Evolutionary conservation across 805 yeast genomes (phyloP).

Genomic region (Blastobotrys robertii): DNA sequence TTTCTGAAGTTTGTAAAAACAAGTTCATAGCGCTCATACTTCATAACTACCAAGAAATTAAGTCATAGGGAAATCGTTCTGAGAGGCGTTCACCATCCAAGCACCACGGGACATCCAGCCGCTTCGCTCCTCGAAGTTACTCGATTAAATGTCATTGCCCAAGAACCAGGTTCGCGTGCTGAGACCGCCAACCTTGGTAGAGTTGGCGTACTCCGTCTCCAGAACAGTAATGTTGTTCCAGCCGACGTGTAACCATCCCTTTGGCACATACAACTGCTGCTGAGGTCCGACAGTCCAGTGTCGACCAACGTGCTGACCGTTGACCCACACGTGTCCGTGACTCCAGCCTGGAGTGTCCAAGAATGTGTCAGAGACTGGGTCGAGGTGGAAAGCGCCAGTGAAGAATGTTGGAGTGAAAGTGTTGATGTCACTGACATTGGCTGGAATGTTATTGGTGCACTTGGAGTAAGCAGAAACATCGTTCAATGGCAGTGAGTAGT

Average conservation of each 20-base stretch:
- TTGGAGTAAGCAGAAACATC: not conserved
- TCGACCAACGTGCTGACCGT: constrained; percentile 3
- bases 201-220: not conserved
- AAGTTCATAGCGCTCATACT: no score
- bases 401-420: constrained; percentile 1
- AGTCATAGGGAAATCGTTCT: no score
- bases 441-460: not conserved
- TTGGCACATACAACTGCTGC: constrained; percentile 4
- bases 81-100: no score
- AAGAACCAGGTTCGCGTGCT: not conserved
- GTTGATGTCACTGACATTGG: not conserved
- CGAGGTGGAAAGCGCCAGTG: constrained; percentile 2
- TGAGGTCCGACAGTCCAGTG: constrained; percentile 4
- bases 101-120: no score
- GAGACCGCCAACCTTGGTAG: not conserved
- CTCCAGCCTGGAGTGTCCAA: constrained; percentile 3
- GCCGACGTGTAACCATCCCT: not conserved
- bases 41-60: no score
- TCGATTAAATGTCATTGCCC: no score
- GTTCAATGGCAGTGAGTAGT: not conserved
- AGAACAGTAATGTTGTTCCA: constrained; percentile 1
- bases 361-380: constrained; percentile 1
- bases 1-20: no score
- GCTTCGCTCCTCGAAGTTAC: no score
- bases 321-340: constrained; percentile 4